These are phyloP conservation scores for Sporisorium graminicola DNA, from an alignment of 1,284 basidiomycete genomes.

Conservation along the genomic window DNA sequence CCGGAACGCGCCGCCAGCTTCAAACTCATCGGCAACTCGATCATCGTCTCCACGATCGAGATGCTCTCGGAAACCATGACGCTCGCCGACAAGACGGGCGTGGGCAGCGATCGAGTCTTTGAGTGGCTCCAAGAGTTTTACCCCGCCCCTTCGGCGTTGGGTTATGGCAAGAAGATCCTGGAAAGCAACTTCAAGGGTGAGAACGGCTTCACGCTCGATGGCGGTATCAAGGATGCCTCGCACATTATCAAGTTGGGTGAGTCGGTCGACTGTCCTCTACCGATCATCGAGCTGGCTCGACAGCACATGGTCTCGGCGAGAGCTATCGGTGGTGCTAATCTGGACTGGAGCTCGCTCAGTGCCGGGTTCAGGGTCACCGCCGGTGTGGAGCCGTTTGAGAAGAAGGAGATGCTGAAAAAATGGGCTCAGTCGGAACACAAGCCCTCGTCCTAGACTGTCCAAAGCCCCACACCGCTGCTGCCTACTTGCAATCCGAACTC, in stretches of 20 bases:
- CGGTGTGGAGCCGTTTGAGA: slow-evolving; percentile 76
- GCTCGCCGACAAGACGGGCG: slow-evolving; percentile 84
- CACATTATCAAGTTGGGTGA: slow-evolving; percentile 73
- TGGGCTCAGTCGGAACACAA: slow-evolving; percentile 31
- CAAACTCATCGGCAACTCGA: slow-evolving; percentile 76
- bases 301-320: slow-evolving; percentile 49
- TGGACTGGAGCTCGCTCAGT: slow-evolving; percentile 80
- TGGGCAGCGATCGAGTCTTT: slow-evolving; percentile 76
- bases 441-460: neutral
- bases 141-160: slow-evolving; percentile 58
- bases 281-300: slow-evolving; percentile 70
- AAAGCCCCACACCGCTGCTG: neutral
- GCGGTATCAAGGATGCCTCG: slow-evolving; percentile 82
- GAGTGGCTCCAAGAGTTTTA: slow-evolving; percentile 61
- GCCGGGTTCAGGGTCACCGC: slow-evolving; percentile 79
- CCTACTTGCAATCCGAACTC: neutral
- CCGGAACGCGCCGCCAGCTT: slow-evolving; percentile 79
- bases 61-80: slow-evolving; percentile 85
- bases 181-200: slow-evolving; percentile 81
- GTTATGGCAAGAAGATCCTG: slow-evolving; percentile 72
- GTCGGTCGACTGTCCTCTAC: slow-evolving; percentile 82
- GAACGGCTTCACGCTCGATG: slow-evolving; percentile 85
- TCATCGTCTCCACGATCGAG: slow-evolving; percentile 74
- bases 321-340: slow-evolving; percentile 77
- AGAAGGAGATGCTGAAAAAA: slow-evolving; percentile 50